A percentile compares a stretch with the other conserved stretches of the same genome.
These are phyloP conservation scores for Retiboletus flavoniger DNA, from an alignment of 1,284 basidiomycete species.

Conservation along the genomic window DNA sequence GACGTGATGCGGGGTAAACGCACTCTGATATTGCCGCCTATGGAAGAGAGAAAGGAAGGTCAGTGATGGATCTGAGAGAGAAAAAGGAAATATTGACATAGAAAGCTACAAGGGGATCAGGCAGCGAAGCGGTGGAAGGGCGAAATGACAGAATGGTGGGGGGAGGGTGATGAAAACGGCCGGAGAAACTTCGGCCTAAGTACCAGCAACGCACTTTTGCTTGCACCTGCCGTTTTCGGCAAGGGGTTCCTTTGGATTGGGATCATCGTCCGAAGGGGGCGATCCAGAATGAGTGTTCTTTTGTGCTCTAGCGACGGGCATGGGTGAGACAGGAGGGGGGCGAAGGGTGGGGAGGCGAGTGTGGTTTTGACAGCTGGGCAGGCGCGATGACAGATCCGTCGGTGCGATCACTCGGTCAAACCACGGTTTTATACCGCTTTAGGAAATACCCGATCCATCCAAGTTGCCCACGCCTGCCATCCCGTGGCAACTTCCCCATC, in stretches of 20 bases:
- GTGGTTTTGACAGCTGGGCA: neutral
- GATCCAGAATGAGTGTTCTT: conserved; percentile 61
- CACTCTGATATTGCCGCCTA: conserved; percentile 80
- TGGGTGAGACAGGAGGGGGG: conserved; percentile 24
- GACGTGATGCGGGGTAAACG: conserved; percentile 29
- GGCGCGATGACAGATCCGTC: neutral
- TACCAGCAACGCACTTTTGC: conserved; percentile 57
- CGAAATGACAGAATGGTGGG: conserved; percentile 3
- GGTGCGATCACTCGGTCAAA: neutral
- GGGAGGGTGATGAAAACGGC: conserved; percentile 18
- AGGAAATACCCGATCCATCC: neutral
- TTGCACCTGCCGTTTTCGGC: conserved; percentile 65
- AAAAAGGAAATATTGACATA: conserved; percentile 30
- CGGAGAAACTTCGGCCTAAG: conserved; percentile 40
- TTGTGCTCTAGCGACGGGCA: conserved; percentile 67
- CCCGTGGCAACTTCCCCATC: neutral
- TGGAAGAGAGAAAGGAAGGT: conserved; percentile 27
- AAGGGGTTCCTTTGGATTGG: conserved; percentile 46
- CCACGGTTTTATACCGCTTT: neutral
- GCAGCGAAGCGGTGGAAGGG: conserved; percentile 30
- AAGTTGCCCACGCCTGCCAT: neutral
- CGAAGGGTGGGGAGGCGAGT: neutral
- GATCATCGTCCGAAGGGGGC: conserved; percentile 47
- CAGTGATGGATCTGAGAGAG: conserved; percentile 20
- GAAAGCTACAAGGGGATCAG: conserved; percentile 6